A percentile compares a stretch with the other conserved stretches of the same genome.
phyloP scores from a whole-genome alignment of 352 stramenopile species.

The Saprolegnia parasitica region DNA sequence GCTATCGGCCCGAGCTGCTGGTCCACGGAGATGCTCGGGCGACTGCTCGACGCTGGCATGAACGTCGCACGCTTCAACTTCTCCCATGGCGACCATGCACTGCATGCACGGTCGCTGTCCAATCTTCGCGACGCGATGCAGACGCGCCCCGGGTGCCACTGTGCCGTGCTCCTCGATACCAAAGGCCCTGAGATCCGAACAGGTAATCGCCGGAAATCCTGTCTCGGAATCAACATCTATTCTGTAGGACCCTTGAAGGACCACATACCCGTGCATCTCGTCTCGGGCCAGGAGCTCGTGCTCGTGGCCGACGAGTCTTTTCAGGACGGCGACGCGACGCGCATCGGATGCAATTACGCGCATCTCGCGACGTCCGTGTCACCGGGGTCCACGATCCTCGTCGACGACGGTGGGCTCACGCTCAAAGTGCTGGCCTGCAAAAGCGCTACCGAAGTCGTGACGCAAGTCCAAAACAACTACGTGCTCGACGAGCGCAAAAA shows the following conservation, averaged over 20 bases:
- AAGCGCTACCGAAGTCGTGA: constrained; percentile 63
- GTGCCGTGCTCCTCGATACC: constrained; percentile 95
- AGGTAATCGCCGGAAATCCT: constrained; percentile 36
- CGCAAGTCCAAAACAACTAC: constrained; percentile 80
- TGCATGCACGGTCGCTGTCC: constrained; percentile 79
- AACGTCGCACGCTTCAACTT: constrained; percentile 99
- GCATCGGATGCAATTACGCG: constrained; percentile 94
- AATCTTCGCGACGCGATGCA: constrained; percentile 86
- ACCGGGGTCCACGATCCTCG: constrained; percentile 91
- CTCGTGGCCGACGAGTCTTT: constrained; percentile 89
- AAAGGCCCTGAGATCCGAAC: constrained; percentile 97
- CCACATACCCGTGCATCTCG: constrained; percentile 62
- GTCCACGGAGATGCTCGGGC: constrained; percentile 92
- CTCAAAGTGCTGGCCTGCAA: constrained; percentile 86
- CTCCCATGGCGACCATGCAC: constrained; percentile 96
- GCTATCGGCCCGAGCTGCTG: constrained; percentile 97
- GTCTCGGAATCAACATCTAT: background rate
- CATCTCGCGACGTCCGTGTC: constrained; percentile 89
- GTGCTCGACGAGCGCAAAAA: constrained; percentile 95
- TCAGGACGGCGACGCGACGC: constrained; percentile 54
- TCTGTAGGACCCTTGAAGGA: constrained; percentile 49
- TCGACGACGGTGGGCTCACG: constrained; percentile 93
- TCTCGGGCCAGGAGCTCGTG: constrained; percentile 70
- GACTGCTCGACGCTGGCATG: constrained; percentile 76
- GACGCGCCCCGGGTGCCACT: constrained; percentile 65